Evolutionary conservation across 2,329 filamentous ascomycete species (phyloP).

Genomic region (Blastomyces parvus): DNA sequence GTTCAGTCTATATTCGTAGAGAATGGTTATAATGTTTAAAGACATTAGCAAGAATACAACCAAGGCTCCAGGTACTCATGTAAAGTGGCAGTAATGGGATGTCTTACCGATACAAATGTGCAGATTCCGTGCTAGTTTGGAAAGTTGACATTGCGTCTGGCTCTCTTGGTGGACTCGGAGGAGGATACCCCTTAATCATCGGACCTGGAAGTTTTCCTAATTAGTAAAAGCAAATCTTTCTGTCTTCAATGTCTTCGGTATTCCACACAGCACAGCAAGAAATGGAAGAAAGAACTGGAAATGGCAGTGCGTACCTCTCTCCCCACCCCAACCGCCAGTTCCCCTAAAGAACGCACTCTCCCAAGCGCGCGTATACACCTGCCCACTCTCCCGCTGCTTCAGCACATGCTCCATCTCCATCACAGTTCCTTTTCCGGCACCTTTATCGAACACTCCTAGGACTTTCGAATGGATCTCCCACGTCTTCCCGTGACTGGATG

Average conservation of each 20-base stretch:
- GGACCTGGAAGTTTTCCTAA: conserved; percentile 19
- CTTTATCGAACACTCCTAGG: conserved; percentile 77
- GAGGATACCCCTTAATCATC: conserved; percentile 23
- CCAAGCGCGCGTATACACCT: conserved; percentile 60
- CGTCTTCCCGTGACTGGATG: conserved; percentile 56
- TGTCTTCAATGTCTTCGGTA: background rate
- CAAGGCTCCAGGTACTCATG: background rate
- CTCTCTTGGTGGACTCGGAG: conserved; percentile 26
- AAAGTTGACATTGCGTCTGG: conserved; percentile 62
- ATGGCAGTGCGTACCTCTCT: conserved; percentile 53
- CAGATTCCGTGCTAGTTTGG: conserved; percentile 62
- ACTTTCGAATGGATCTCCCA: conserved; percentile 72
- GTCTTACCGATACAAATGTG: conserved; percentile 57
- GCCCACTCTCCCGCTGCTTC: conserved; percentile 57
- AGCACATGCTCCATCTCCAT: conserved; percentile 69
- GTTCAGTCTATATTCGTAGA: conserved; percentile 51
- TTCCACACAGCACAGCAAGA: background rate
- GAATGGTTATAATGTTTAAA: conserved; percentile 2
- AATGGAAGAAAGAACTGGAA: background rate
- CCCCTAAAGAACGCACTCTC: conserved; percentile 69
- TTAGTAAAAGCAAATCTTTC: background rate
- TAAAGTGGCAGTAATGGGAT: background rate
- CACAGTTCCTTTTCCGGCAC: conserved; percentile 60
- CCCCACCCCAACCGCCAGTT: conserved; percentile 72
- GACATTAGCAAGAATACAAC: background rate